phyloP scores from a whole-genome alignment of 2,329 filamentous ascomycete species.

The Hypoxylon sp. region DNA sequence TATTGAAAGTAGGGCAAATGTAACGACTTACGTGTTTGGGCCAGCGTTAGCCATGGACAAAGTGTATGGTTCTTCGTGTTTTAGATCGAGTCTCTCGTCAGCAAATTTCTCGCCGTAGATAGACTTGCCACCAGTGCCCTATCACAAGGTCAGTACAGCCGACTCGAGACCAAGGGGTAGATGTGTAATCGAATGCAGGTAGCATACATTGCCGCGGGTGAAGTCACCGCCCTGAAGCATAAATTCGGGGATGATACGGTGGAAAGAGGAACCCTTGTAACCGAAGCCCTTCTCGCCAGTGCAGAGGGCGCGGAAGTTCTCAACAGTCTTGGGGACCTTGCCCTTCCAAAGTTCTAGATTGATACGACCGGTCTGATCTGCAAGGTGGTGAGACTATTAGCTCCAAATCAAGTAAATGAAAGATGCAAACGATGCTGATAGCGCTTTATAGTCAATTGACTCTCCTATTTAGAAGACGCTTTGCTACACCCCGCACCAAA shows the following conservation, averaged over 20 bases:
- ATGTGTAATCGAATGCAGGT: too few relatives aligned
- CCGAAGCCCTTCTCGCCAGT: conserved; percentile 85
- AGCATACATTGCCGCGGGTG: conserved; percentile 88
- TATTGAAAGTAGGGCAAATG: too few relatives aligned
- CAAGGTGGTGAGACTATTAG: too few relatives aligned
- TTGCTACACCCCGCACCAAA: not conserved
- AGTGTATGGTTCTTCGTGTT: conserved; percentile 82
- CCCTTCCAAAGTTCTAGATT: conserved; percentile 90
- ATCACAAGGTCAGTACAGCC: too few relatives aligned
- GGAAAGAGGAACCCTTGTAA: conserved; percentile 87
- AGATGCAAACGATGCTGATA: too few relatives aligned
- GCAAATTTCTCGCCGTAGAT: conserved; percentile 96
- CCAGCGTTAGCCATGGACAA: conserved; percentile 97
- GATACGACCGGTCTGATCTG: conserved; percentile 84
- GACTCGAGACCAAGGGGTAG: too few relatives aligned
- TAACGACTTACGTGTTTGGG: conserved; percentile 93
- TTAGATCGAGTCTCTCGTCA: conserved; percentile 89
- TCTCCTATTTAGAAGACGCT: too few relatives aligned
- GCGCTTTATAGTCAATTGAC: too few relatives aligned
- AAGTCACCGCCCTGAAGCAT: conserved; percentile 98
- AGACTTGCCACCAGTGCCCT: conserved; percentile 91
- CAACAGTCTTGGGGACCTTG: conserved; percentile 89
- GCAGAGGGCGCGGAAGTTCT: conserved; percentile 90
- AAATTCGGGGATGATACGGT: conserved; percentile 93
- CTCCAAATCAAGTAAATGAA: too few relatives aligned